Evolutionary conservation across 2,329 filamentous ascomycete species (phyloP), one percentile per base, ranked within the genome.

Genomic region (Cryphonectria naterciae): DNA sequence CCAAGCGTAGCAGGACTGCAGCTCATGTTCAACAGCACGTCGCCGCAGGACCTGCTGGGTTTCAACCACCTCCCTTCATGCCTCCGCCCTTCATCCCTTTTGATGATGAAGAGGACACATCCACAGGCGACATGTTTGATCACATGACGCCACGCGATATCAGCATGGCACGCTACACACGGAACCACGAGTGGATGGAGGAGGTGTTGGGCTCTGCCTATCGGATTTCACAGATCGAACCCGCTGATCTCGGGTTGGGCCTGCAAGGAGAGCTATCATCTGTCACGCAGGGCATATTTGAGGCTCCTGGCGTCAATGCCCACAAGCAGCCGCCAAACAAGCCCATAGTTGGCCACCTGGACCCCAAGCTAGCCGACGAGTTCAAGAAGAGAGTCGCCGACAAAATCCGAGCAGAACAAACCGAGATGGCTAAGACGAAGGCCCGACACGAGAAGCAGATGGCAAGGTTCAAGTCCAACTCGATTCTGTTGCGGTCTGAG

Each of bases 101-200:
- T 67, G 94, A 98, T 68, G 95, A 98, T 70, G 94, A 97, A 66
- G 95, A 98, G 79, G 95, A 98, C 77, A 92, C 92, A 3, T 92
- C 92, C 8, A 87, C 93, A 28, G 94, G 94, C 39, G 96, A 99
- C 79, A 87, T 95, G 79, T 93, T 99, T 77, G 96, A 99, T 78
- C 89, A 94, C 74, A 85, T 98, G 73, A 95, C 94, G 0, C 95
- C 95, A 3, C 89, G 95, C 60, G 96, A 99, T 74, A 92, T 99
- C 73, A 97, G 94, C 75, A 85, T 93, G 72, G 89, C 90, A 74
- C 89, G 96, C 69, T 99, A 98, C 80, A 92, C 92, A 79, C 94
- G 98, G 78, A 97, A 99, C 77, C 95, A 99, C 77, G 94, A 97
- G 80, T 98, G 95, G 96, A 97, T 99, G 93, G 96, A 98, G 78